Conservation (phyloP, 495 filamentous ascomycete genomes). For the Bombardia bombarda region DNA sequence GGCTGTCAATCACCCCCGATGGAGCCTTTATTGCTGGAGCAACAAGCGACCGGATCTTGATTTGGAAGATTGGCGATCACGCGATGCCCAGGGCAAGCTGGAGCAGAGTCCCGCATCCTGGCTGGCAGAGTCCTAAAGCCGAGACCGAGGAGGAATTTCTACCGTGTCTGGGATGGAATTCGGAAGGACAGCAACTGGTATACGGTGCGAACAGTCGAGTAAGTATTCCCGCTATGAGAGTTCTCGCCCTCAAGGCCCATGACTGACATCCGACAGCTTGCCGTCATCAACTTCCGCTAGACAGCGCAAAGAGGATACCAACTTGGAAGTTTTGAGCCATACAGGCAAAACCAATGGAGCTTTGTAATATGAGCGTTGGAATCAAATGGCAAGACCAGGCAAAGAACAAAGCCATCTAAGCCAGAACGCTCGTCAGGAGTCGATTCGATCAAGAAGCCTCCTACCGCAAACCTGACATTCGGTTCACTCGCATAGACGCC, state of each 20-base stretch:
- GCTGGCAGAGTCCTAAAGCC: slow-evolving; percentile 43
- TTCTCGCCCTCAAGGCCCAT: slow-evolving; percentile 5
- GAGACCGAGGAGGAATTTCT: slow-evolving; percentile 38
- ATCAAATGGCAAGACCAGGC: no score
- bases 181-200: slow-evolving; percentile 64
- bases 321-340: no score
- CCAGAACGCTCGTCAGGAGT: no score
- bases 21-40: slow-evolving; percentile 64
- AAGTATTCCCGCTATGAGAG: slow-evolving; percentile 18
- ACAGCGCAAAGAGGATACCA: not conserved
- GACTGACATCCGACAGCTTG: slow-evolving; percentile 25
- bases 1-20: slow-evolving; percentile 63
- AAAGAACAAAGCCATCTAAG: no score
- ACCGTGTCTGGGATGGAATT: slow-evolving; percentile 67
- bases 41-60: slow-evolving; percentile 53
- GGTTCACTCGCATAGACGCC: no score
- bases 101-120: slow-evolving; percentile 38
- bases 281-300: slow-evolving; percentile 40
- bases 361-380: no score
- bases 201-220: slow-evolving; percentile 66
- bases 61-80: slow-evolving; percentile 66
- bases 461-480: no score
- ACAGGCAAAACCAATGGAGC: no score
- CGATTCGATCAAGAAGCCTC: no score
- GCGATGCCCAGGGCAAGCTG: slow-evolving; percentile 58